A percentile compares a stretch with the other conserved stretches of the same genome.
These are phyloP conservation scores for Suillus clintonianus DNA, from an alignment of 768 basidiomycete genomes.

Conservation along the genomic window DNA sequence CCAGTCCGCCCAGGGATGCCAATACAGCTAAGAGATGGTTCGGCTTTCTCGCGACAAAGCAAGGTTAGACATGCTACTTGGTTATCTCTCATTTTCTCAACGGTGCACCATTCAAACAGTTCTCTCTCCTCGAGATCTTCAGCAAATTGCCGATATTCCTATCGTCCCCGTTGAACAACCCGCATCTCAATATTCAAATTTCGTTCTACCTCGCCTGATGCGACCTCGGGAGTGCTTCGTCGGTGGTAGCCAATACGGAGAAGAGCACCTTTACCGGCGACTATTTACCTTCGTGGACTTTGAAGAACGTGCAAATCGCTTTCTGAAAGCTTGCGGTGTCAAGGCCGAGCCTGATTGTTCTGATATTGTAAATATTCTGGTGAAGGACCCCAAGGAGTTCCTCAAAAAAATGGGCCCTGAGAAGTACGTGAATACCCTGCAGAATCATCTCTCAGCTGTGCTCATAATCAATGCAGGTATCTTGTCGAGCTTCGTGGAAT, in stretches of 20 bases:
- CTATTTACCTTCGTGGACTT: slow-evolving; percentile 87
- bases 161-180: slow-evolving; percentile 60
- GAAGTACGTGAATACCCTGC: slow-evolving; percentile 44
- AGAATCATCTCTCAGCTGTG: not conserved
- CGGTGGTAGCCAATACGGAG: slow-evolving; percentile 24
- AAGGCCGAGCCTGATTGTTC: slow-evolving; percentile 79
- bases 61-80: slow-evolving; percentile 37
- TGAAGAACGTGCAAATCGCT: slow-evolving; percentile 71
- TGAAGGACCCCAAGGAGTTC: slow-evolving; percentile 68
- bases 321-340: slow-evolving; percentile 84
- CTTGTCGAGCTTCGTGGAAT: slow-evolving; percentile 80
- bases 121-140: slow-evolving; percentile 54
- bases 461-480: slow-evolving; percentile 50
- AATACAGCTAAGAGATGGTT: slow-evolving; percentile 62
- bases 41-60: slow-evolving; percentile 56
- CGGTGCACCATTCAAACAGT: slow-evolving; percentile 46
- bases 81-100: slow-evolving; percentile 1
- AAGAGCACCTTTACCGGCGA: slow-evolving; percentile 64
- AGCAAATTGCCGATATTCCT: slow-evolving; percentile 48
- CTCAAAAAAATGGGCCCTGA: slow-evolving; percentile 53
- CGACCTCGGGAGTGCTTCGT: slow-evolving; percentile 68
- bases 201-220: slow-evolving; percentile 40
- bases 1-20: slow-evolving; percentile 50
- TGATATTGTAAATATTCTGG: slow-evolving; percentile 66
- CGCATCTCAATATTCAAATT: slow-evolving; percentile 9